Evolutionary conservation across 169 alveolate species (phyloP).

Genomic region (Eimeria necatrix): DNA sequence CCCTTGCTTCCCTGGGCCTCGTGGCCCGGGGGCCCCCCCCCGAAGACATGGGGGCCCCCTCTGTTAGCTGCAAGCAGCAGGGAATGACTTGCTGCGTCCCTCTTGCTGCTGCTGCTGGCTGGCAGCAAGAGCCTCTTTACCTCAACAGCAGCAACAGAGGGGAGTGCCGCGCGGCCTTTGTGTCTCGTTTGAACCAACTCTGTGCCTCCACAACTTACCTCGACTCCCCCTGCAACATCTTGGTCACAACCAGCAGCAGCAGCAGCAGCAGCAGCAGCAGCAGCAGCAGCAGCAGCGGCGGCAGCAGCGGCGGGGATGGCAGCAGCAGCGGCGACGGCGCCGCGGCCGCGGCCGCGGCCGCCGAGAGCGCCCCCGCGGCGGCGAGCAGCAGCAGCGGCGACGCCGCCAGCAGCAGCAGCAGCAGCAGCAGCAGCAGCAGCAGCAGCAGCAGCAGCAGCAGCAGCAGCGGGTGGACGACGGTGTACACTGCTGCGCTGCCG

Average conservation of each 20-base stretch:
- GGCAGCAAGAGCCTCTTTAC: slow-evolving; percentile 28
- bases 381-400: not conserved
- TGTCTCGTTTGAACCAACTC: slow-evolving; percentile 6
- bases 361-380: too few relatives aligned
- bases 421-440: not conserved
- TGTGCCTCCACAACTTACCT: slow-evolving; percentile 57
- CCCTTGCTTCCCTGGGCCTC: slow-evolving; percentile 46
- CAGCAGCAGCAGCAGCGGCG: not conserved
- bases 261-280: not conserved
- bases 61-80: slow-evolving; percentile 12
- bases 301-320: not conserved
- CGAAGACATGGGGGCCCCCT: slow-evolving; percentile 21
- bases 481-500: slow-evolving; percentile 64
- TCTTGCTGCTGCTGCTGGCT: slow-evolving; percentile 47
- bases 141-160: slow-evolving; percentile 38
- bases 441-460: not conserved
- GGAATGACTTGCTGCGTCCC: slow-evolving; percentile 77
- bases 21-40: not conserved
- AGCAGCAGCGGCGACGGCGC: not conserved
- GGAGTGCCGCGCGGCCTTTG: slow-evolving; percentile 55
- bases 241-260: not conserved
- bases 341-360: slow-evolving; percentile 49
- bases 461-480: not conserved
- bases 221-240: slow-evolving; percentile 37
- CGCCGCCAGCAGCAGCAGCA: not conserved